Evolutionary conservation across 345 rosid species (phyloP), one percentile per base, ranked within the genome.

Genomic region (Syzygium grande): DNA sequence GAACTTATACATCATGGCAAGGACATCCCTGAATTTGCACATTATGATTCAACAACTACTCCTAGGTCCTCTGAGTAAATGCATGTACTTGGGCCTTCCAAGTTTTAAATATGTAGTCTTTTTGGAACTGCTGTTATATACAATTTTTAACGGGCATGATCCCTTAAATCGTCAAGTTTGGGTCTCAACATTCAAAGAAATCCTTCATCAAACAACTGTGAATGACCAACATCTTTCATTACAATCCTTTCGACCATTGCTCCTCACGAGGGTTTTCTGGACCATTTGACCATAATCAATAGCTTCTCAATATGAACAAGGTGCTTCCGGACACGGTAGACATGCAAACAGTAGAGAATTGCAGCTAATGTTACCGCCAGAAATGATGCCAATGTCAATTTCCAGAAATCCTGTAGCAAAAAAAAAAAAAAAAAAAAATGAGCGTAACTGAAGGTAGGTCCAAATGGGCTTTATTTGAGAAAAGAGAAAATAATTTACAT

Each of bases 381-480:
- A 84, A 92, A 90, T 5, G 98, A 96, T 79, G 93, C 8, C 89
- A 95, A 85, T 61, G n/a, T 93, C 96, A 97, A 87, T 91, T 93
- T 91, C 98, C 99, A 95, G 91, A 96, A 95, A 85, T 96, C 97
- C 98, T 95, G 93, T n/a, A 22, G 27, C 83, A 25, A 4, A 56
- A 56, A 56, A 56, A 58, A 58, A n/a, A n/a, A 23, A 22, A 56
- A 2, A 61, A 14, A 73, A 41, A 38, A 38, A 2, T 38, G 83
- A 73, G 14, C 23, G 4, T 73, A 21, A 5, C 83, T 34, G 83
- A 38, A 73, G 27, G 21, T n/a, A n/a, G 38, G 19, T 38, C 49
- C 49, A 73, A 73, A 17, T 34, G 80, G 79, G 23, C 80, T 68
- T 34, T 9, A 9, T 68, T 34, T 68, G 46, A 68, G 80, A 73